Evolutionary conservation across 2,329 filamentous ascomycete genomes (phyloP).

Genomic region (Dactylellina leptospora): DNA sequence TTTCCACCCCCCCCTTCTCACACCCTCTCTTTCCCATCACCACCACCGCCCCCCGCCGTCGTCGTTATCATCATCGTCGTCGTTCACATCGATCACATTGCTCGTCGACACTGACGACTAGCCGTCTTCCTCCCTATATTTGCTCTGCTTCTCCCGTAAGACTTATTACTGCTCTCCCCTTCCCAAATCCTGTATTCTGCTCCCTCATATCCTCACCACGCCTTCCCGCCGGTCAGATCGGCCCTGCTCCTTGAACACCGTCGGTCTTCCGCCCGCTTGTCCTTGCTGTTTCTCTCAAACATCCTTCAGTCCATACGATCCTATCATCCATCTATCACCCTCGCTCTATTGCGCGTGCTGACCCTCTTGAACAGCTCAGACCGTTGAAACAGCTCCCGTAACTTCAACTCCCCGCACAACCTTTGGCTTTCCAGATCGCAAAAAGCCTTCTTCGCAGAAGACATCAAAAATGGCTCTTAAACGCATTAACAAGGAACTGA

Average conservation of each 20-base stretch:
- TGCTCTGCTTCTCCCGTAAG: neutral
- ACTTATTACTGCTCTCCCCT: neutral
- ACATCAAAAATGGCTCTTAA: slow-evolving; percentile 77
- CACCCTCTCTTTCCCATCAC: slow-evolving; percentile 35
- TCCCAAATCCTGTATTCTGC: neutral
- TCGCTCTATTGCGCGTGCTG: neutral
- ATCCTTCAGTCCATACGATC: slow-evolving; percentile 36
- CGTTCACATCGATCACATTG: neutral
- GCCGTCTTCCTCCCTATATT: too few relatives aligned
- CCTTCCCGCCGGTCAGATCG: neutral
- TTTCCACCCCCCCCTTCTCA: slow-evolving; percentile 55
- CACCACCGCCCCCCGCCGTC: neutral
- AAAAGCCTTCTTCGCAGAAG: slow-evolving; percentile 23
- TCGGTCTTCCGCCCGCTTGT: neutral
- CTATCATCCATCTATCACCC: slow-evolving; percentile 4
- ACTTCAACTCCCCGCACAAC: slow-evolving; percentile 8
- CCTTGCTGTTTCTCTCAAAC: slow-evolving; percentile 15
- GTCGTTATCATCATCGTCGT: neutral
- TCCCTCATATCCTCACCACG: neutral
- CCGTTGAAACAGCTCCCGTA: neutral
- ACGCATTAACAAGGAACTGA: slow-evolving; percentile 94
- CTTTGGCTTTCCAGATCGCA: slow-evolving; percentile 21
- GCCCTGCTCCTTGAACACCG: slow-evolving; percentile 3
- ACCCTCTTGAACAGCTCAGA: neutral
- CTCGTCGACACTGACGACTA: neutral